Percentiles rank a stretch among this genome's conserved stretches.
Evolutionary conservation across 2,329 filamentous ascomycete genomes (phyloP).

Genomic region (Biscogniauxia marginata): DNA sequence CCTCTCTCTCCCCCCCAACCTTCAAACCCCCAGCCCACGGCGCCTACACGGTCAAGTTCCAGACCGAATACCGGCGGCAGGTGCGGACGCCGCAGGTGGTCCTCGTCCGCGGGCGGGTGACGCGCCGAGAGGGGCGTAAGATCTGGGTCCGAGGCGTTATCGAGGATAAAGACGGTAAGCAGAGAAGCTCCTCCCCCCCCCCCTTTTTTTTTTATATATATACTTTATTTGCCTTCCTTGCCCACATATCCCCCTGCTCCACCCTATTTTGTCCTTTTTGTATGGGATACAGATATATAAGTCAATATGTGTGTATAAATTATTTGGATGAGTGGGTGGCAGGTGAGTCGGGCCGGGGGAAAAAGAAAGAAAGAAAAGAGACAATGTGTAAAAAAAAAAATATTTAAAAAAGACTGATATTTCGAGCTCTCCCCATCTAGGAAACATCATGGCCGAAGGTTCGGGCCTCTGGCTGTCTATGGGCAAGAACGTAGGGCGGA

Average conservation of each 20-base stretch:
- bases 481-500: conserved; percentile 13
- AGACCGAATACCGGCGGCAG: conserved; percentile 26
- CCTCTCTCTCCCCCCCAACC: background rate
- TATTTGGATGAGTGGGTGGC: no score
- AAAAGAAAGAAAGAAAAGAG: background rate
- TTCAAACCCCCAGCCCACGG: conserved; percentile 17
- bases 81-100: conserved; percentile 26
- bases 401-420: conserved; percentile 4
- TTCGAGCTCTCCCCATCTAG: conserved; percentile 1
- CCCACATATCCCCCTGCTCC: no score
- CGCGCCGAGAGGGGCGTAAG: conserved; percentile 28
- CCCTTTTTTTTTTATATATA: background rate
- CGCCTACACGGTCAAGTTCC: conserved; percentile 27
- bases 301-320: no score
- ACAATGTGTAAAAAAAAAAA: background rate
- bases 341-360: no score
- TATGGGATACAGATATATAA: no score
- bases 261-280: no score
- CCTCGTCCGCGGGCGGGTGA: conserved; percentile 24
- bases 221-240: background rate
- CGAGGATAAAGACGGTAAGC: conserved; percentile 29
- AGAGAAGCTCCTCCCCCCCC: background rate
- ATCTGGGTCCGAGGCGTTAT: conserved; percentile 23
- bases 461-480: conserved; percentile 21
- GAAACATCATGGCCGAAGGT: conserved; percentile 23